Evolutionary conservation across 306 rosid species (phyloP).

Genomic region (Cicer arietinum): DNA sequence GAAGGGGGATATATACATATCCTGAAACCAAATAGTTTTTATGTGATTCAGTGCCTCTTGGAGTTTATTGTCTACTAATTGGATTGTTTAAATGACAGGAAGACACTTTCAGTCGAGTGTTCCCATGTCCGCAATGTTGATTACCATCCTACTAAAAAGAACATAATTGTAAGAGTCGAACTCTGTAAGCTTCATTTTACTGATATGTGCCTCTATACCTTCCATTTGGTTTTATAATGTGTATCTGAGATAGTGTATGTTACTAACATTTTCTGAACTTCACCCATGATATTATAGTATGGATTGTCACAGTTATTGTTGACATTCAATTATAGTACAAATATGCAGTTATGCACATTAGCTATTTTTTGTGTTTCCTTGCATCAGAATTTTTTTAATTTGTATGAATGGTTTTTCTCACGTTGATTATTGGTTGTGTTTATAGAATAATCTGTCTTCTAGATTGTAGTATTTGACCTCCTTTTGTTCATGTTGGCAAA

Average conservation of each 20-base stretch:
- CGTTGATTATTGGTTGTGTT: background rate
- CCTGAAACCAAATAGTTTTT: conserved; percentile 27
- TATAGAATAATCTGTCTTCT: conserved; percentile 1
- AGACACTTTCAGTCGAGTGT: conserved; percentile 75
- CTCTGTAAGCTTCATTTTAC: conserved; percentile 27
- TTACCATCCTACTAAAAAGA: conserved; percentile 71
- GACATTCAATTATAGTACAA: conserved; percentile 26
- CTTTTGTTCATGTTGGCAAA: conserved; percentile 31
- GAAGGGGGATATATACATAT: conserved; percentile 13
- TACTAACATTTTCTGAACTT: conserved; percentile 30
- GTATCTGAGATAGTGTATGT: background rate
- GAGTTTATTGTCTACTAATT: conserved; percentile 42
- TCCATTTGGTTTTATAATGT: conserved; percentile 13
- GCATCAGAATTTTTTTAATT: conserved; percentile 33
- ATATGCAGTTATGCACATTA: background rate
- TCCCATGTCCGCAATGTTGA: conserved; percentile 81
- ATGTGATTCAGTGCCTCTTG: conserved; percentile 24
- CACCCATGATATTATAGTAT: background rate
- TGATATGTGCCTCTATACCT: conserved; percentile 14
- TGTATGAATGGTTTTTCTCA: conserved; percentile 18
- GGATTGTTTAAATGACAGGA: conserved; percentile 66
- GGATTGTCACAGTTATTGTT: conserved; percentile 13
- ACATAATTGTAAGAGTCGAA: conserved; percentile 76
- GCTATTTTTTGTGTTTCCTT: conserved; percentile 27
- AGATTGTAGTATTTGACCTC: conserved; percentile 4